Evolutionary conservation across 495 filamentous ascomycete species (phyloP).

Genomic region (Aspergillus heteromorphus): DNA sequence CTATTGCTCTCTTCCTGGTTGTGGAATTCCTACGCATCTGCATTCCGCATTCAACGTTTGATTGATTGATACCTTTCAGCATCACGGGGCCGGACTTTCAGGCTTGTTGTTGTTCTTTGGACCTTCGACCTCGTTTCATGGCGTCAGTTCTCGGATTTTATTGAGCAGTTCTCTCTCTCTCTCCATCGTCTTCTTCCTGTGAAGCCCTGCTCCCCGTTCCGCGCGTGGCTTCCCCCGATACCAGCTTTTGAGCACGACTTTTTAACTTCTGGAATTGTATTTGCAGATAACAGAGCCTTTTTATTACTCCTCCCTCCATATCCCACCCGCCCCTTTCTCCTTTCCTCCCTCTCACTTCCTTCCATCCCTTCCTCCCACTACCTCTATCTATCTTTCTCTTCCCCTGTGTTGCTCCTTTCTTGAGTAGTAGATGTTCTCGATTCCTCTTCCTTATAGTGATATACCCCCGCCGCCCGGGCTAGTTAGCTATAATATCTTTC

Average conservation of each 20-base stretch:
- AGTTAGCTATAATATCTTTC: background rate
- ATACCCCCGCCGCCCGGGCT: slow-evolving; percentile 1
- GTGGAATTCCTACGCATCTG: slow-evolving; percentile 20
- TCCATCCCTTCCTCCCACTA: too few relatives aligned
- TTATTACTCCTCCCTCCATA: slow-evolving; percentile 5
- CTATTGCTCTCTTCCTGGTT: slow-evolving; percentile 2
- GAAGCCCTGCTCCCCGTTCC: slow-evolving; percentile 9
- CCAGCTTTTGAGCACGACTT: slow-evolving; percentile 37
- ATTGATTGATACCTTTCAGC: slow-evolving; percentile 28
- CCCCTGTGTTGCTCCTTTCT: background rate
- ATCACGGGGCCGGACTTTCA: slow-evolving; percentile 25
- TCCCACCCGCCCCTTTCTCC: background rate
- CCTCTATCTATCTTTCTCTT: too few relatives aligned
- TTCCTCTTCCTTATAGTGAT: slow-evolving; percentile 4
- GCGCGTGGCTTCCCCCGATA: slow-evolving; percentile 22
- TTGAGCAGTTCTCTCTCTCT: slow-evolving; percentile 13
- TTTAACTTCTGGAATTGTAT: slow-evolving; percentile 31
- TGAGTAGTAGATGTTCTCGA: slow-evolving; percentile 13
- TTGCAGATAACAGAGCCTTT: slow-evolving; percentile 25
- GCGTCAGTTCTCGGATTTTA: slow-evolving; percentile 26
- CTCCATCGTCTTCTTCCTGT: slow-evolving; percentile 12
- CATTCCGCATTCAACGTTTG: slow-evolving; percentile 25
- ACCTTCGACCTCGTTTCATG: slow-evolving; percentile 22
- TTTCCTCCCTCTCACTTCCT: too few relatives aligned
- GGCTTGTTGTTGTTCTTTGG: slow-evolving; percentile 19